Evolutionary conservation across 2,329 filamentous ascomycete species (phyloP).

Genomic region (Capronia coronata): DNA sequence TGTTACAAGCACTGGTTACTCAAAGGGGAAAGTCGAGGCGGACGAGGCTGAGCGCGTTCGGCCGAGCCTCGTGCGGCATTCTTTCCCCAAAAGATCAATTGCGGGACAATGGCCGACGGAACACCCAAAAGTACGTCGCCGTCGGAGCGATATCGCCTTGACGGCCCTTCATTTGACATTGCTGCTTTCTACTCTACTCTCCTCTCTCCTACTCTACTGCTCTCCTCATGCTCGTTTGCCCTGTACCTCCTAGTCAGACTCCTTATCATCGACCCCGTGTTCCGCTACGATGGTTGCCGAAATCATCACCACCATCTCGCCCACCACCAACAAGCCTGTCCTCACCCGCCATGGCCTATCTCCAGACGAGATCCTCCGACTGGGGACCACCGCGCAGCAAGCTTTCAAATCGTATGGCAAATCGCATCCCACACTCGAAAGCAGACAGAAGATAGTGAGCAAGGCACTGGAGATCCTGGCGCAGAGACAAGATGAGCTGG

Average conservation of each 20-base stretch:
- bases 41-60: conserved; percentile 15
- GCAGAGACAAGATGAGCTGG: conserved; percentile 70
- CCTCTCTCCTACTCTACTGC: background rate
- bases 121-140: no score
- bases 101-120: background rate
- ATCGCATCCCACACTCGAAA: conserved; percentile 66
- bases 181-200: background rate
- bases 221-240: background rate
- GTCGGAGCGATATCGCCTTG: no score
- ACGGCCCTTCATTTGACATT: background rate
- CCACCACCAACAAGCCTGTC: conserved; percentile 77
- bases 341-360: conserved; percentile 71
- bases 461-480: conserved; percentile 67
- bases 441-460: conserved; percentile 73
- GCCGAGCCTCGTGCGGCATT: conserved; percentile 1
- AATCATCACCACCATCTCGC: conserved; percentile 73
- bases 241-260: no score
- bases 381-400: conserved; percentile 65
- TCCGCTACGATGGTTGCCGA: conserved; percentile 43
- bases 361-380: conserved; percentile 58
- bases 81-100: background rate
- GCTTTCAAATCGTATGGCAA: conserved; percentile 73
- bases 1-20: no score
- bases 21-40: background rate
- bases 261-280: no score